Percentiles rank a stretch among this genome's conserved stretches.
Evolutionary conservation across 257 asterid genomes (phyloP).

Genomic region (Asclepias syriaca): DNA sequence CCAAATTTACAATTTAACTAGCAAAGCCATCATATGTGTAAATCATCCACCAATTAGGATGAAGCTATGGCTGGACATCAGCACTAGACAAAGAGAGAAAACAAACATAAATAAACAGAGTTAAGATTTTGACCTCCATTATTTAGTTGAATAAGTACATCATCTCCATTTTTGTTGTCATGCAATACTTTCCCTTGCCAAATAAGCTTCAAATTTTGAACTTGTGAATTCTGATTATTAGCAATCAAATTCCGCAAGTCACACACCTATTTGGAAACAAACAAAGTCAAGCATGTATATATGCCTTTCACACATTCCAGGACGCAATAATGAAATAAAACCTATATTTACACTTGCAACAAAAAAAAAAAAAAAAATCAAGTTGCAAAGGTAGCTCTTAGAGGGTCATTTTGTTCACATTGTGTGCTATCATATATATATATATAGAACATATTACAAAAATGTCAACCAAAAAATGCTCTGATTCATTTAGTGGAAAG

Average conservation of each 20-base stretch:
- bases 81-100: slow-evolving; percentile 15
- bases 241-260: slow-evolving; percentile 77
- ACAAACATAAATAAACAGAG: slow-evolving; percentile 12
- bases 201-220: slow-evolving; percentile 57
- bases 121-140: slow-evolving; percentile 48
- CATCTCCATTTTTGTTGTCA: slow-evolving; percentile 50
- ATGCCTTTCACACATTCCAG: neutral
- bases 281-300: neutral
- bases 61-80: neutral
- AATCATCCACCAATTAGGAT: neutral
- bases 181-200: slow-evolving; percentile 68
- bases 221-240: slow-evolving; percentile 39
- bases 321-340: neutral
- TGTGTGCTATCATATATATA: neutral
- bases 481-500: neutral
- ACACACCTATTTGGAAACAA: slow-evolving; percentile 42
- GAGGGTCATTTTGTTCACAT: neutral
- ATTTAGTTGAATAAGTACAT: slow-evolving; percentile 39
- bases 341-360: neutral
- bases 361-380: too few species aligned
- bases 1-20: neutral
- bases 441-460: neutral
- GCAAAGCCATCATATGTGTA: neutral
- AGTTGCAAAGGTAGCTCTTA: neutral
- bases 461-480: neutral